Evolutionary conservation across 1,284 basidiomycete genomes (phyloP).

Genomic region (Vanrija sp.): DNA sequence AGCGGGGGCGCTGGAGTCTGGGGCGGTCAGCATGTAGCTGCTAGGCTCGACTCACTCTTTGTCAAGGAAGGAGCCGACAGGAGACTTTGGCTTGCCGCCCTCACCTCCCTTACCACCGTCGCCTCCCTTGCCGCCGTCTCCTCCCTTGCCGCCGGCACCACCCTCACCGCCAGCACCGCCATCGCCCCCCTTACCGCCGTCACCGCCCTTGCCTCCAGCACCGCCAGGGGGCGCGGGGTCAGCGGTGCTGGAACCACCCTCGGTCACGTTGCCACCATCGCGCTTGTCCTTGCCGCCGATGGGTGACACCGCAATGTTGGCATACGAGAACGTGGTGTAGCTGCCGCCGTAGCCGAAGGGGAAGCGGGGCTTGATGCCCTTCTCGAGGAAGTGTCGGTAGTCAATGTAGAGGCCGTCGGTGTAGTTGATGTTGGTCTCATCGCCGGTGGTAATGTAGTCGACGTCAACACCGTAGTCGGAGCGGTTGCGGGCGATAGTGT

Average conservation of each 20-base stretch:
- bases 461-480: slow-evolving; percentile 61
- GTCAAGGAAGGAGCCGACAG: too few relatives aligned
- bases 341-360: slow-evolving; percentile 81
- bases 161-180: background rate
- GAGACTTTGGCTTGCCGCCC: background rate
- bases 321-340: slow-evolving; percentile 73
- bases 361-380: slow-evolving; percentile 59
- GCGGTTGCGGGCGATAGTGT: slow-evolving; percentile 68
- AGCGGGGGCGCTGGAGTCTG: slow-evolving; percentile 43
- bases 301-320: background rate
- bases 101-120: background rate
- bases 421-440: slow-evolving; percentile 57
- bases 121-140: slow-evolving; percentile 11
- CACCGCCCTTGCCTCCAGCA: background rate
- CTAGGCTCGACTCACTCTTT: background rate
- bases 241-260: background rate
- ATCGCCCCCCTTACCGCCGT: slow-evolving; percentile 1
- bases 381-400: slow-evolving; percentile 70
- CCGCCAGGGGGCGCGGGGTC: too few relatives aligned
- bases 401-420: slow-evolving; percentile 71
- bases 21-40: background rate
- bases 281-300: background rate
- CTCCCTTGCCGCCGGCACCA: background rate
- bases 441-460: slow-evolving; percentile 51
- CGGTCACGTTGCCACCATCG: background rate